Conservation (phyloP, 176 grass and related monocot species). For the Cenchrus americanus region DNA sequence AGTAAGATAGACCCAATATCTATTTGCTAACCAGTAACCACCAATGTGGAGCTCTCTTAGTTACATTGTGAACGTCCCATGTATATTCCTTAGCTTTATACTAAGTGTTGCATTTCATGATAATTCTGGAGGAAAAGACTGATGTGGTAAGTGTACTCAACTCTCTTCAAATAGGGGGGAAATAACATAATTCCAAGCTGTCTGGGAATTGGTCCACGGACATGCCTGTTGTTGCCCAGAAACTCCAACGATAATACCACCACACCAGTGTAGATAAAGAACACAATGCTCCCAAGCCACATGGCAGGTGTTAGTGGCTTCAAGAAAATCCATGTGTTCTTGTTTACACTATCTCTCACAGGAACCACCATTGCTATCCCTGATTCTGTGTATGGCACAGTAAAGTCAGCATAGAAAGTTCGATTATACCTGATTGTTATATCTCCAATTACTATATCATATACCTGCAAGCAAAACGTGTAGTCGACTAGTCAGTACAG, state of each 20-base stretch:
- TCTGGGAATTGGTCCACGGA: neutral
- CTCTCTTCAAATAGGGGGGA: conserved; percentile 51
- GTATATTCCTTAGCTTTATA: neutral
- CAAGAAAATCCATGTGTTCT: conserved; percentile 56
- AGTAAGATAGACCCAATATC: neutral
- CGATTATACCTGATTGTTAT: conserved; percentile 62
- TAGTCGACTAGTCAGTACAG: too few species aligned
- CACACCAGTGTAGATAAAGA: conserved; percentile 59
- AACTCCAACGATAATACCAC: conserved; percentile 56
- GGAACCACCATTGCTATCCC: conserved; percentile 60
- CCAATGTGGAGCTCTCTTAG: neutral
- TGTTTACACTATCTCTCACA: conserved; percentile 23
- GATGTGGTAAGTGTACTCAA: conserved; percentile 41
- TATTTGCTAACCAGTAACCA: neutral
- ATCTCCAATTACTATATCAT: conserved; percentile 56
- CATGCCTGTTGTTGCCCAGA: conserved; percentile 36
- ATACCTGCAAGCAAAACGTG: conserved; percentile 21
- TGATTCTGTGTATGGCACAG: conserved; percentile 54
- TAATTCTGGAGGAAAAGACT: neutral
- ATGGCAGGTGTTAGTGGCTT: conserved; percentile 58
- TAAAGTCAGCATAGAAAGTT: conserved; percentile 50
- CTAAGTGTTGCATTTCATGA: neutral
- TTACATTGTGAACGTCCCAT: neutral
- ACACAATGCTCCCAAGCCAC: conserved; percentile 51
- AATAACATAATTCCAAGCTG: conserved; percentile 45